Percentiles rank a stretch among this genome's conserved stretches.
These are phyloP conservation scores for Trebouxiophyceae sp. DNA, from an alignment of 163 green algal genomes.

Conservation along the genomic window DNA sequence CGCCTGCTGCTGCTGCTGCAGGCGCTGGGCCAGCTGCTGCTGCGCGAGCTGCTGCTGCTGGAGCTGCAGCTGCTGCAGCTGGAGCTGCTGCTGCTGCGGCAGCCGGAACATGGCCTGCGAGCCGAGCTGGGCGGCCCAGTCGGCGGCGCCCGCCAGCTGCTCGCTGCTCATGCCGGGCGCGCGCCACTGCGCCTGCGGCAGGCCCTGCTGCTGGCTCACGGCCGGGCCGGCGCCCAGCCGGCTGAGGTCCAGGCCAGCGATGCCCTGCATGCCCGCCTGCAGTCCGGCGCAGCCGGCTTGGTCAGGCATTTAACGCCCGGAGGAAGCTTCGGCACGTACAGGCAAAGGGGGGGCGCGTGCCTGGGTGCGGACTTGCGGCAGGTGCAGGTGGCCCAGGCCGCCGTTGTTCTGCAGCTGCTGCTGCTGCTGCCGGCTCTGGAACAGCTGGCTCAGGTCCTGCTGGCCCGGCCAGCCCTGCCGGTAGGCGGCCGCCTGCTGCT, in stretches of 20 bases:
- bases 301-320: no score
- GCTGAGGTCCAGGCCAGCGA: no score
- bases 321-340: no score
- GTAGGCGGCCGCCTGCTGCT: background rate
- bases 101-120: no score
- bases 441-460: no score
- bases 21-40: background rate
- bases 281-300: no score
- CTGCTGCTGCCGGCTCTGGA: background rate
- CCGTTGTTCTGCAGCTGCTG: conserved; percentile 1
- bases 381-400: background rate
- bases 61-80: background rate
- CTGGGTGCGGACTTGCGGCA: background rate
- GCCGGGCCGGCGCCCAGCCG: background rate
- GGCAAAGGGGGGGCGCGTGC: background rate
- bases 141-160: no score
- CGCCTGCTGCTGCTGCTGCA: background rate
- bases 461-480: background rate
- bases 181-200: background rate
- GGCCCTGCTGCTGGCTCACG: background rate
- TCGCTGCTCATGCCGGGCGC: no score
- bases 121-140: no score
- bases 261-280: no score
- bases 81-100: background rate
- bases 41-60: background rate